Conservation (phyloP, 768 basidiomycete species). For the Boletus sp. region DNA sequence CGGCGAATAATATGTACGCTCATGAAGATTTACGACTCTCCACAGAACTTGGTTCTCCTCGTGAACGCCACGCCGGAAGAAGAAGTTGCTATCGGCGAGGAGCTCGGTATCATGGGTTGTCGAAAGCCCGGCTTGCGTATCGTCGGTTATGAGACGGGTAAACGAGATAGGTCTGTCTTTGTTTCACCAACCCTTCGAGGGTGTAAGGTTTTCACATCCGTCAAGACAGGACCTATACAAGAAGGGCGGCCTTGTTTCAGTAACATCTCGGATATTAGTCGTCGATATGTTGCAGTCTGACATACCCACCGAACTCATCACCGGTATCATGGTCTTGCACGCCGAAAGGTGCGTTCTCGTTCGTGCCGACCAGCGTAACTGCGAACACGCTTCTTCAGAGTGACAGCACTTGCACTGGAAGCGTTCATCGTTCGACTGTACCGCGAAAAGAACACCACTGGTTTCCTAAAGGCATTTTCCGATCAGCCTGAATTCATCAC, state of each 20-base stretch:
- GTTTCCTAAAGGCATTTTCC: slow-evolving; percentile 95
- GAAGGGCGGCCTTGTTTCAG: slow-evolving; percentile 82
- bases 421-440: slow-evolving; percentile 92
- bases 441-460: slow-evolving; percentile 82
- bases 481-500: slow-evolving; percentile 96
- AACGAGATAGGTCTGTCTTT: slow-evolving; percentile 66
- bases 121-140: slow-evolving; percentile 79
- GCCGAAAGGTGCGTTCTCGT: slow-evolving; percentile 71
- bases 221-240: slow-evolving; percentile 80
- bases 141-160: slow-evolving; percentile 77
- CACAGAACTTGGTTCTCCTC: slow-evolving; percentile 78
- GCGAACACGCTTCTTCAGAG: slow-evolving; percentile 43
- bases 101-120: slow-evolving; percentile 89
- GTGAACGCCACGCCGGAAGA: slow-evolving; percentile 85
- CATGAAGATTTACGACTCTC: slow-evolving; percentile 88
- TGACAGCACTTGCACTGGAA: slow-evolving; percentile 79
- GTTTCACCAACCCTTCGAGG: background rate
- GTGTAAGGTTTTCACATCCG: slow-evolving; percentile 7
- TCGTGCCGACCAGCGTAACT: background rate
- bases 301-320: slow-evolving; percentile 80
- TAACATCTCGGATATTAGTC: slow-evolving; percentile 91
- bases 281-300: slow-evolving; percentile 91
- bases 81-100: slow-evolving; percentile 87
- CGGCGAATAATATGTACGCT: slow-evolving; percentile 80
- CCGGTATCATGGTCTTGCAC: slow-evolving; percentile 86